Base-by-base conservation (phyloP, 1,139 yeast genomes). In the Geotrichum carabidarum region DNA sequence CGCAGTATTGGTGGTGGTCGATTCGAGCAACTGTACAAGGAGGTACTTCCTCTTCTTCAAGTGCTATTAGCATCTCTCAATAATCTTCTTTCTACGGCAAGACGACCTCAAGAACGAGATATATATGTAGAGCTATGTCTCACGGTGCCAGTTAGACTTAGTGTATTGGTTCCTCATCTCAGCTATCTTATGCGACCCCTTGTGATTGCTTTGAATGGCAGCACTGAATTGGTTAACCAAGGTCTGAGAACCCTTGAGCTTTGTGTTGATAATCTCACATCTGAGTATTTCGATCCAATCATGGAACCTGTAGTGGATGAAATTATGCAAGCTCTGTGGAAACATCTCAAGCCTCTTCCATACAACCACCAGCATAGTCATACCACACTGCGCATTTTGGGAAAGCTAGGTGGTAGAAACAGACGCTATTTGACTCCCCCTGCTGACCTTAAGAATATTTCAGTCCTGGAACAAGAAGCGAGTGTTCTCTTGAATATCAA, bases 1-100 rank as follows among this genome's bases (percentile, higher is more conserved):
- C 78, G 99, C 68, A 87, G 95, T 66, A 91, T 94, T 47, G 95
- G 96, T 47, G 98, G 99, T 48, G 99, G 98, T 3, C 78, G 97
- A 58, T 91, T 91, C 68, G 99, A 93, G 69, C 82, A 84, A 57
- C 75, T 94, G 31, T 93, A 93, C 73, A 88, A 94, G 63, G 96
- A 93, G 60, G 91, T 94, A 17, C 78, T 90, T 75, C 99, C 99
- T 0, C 77, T 94, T 38, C 73, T 94, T 36, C 98, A 94, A 50
- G 90, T 87, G 1, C 73, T 94, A 43, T 74, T 94, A 52, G 96
- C 90, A 61, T 85, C 94, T 6, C 77, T 94, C 59, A 93, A 91
- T 68, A 81, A 87, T 63, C 78, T 91, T 76, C 82, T 94, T 41
- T 78, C 83, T 31, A 86, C 90, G 48, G 90, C 98, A 2, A 78